Base-by-base conservation (phyloP, 768 basidiomycete genomes). In the Amanita rimosa region DNA sequence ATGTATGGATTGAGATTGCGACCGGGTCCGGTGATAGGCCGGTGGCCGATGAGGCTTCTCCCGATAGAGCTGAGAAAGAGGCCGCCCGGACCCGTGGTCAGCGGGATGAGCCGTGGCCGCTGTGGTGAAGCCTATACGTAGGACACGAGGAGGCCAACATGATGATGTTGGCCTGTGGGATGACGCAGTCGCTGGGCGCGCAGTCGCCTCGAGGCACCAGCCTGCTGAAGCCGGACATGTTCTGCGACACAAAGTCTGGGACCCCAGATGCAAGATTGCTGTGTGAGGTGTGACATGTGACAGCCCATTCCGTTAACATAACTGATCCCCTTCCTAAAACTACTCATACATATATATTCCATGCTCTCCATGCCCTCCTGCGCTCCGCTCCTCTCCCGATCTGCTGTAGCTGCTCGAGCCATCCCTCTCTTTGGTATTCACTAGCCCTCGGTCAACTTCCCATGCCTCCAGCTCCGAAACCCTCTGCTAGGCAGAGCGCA, bases 401-500 rank as follows among this genome's bases (percentile, higher is more conserved):
- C 51, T 39, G 46, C 41, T 22, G 14, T 26, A 38, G 36, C 35
- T 36, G 26, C 35, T 36, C 26, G 43, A 39, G 19, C 38, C 27
- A 13, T 41, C 14, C 40, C 14, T 27, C 41, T 22, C 41, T 21
- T n/a, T 39, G 11, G n/a, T 40, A 51, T 51, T 42, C 48, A 31
- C 46, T 16, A 47, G 41, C 44, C 51, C 36, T 44, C 46, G 1
- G 38, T 54, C 37, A 16, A 39, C 35, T 45, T 39, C 43, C 49
- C 40, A 70, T 69, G 67, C 70, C 70, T 39, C 64, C 71, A 5
- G 57, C 63, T 2, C 67, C 72, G 29, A 75, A 72, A 61, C 64
- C 67, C 16, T 62, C 72, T 45, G 60, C 63, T 31, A 74, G 69
- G 55, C 49, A 60, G 62, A 76, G 76, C 57, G 69, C 75, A 61